A percentile compares a stretch with the other conserved stretches of the same genome.
phyloP scores from a whole-genome alignment of 139 green algal genomes.

The Chlamydomonas eustigma region DNA sequence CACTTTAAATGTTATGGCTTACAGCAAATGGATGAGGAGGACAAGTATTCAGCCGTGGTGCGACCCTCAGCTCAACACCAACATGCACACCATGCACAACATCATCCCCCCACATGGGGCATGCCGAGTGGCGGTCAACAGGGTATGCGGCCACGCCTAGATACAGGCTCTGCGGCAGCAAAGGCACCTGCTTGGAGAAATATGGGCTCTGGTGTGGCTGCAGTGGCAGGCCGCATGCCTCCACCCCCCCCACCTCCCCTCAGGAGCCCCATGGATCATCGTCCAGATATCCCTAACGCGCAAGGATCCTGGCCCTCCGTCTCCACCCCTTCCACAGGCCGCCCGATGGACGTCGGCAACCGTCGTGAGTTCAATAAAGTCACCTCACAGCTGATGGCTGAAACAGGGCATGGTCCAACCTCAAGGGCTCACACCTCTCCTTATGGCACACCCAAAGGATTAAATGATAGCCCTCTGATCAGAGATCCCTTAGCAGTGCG shows the following conservation, averaged over 20 bases:
- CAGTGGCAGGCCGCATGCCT: slow-evolving; percentile 12
- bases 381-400: slow-evolving; percentile 8
- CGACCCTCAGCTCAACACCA: slow-evolving; percentile 3
- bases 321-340: background rate
- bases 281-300: background rate
- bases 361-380: slow-evolving; percentile 35
- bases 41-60: slow-evolving; percentile 76
- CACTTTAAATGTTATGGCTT: background rate
- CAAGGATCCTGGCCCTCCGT: background rate
- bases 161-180: background rate
- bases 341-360: slow-evolving; percentile 13
- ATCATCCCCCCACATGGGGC: background rate
- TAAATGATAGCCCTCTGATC: background rate
- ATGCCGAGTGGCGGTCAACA: background rate
- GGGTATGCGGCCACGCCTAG: background rate
- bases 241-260: slow-evolving; percentile 4
- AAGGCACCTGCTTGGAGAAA: slow-evolving; percentile 25
- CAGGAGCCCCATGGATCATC: background rate
- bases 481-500: background rate
- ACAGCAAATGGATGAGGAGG: slow-evolving; percentile 68
- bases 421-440: slow-evolving; percentile 22
- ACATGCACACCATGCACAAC: slow-evolving; percentile 17
- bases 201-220: slow-evolving; percentile 31
- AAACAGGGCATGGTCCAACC: background rate
- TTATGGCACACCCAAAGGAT: slow-evolving; percentile 41